A percentile compares a stretch with the other conserved stretches of the same genome.
phyloP scores from a whole-genome alignment of 805 yeast genomes.

The Schizosaccharomyces japonicus region DNA sequence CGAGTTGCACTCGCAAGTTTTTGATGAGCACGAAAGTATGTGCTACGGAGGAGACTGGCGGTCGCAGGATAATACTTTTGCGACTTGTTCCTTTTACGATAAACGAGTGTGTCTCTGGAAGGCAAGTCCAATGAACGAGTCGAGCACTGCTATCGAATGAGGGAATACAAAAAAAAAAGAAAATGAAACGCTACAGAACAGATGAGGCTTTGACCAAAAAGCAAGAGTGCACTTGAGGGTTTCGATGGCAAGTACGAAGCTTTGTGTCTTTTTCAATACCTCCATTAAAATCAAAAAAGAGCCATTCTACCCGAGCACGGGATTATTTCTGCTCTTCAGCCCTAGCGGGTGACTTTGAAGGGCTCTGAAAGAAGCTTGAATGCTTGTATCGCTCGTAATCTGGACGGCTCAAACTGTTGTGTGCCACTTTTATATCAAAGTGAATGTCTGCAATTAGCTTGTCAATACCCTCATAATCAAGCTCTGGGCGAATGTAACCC shows the following conservation, averaged over 20 bases:
- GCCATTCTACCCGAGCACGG: no score
- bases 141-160: no score
- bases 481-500: conserved; percentile 81
- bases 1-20: conserved; percentile 11
- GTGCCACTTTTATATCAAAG: conserved; percentile 50
- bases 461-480: conserved; percentile 56
- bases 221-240: no score
- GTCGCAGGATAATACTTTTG: conserved; percentile 24
- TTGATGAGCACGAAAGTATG: conserved; percentile 58
- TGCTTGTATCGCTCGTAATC: conserved; percentile 20
- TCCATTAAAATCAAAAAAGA: no score
- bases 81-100: conserved; percentile 85
- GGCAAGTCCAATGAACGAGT: no score
- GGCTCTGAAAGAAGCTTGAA: conserved; percentile 11
- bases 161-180: no score
- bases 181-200: no score
- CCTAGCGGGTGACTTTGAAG: no score
- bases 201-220: no score
- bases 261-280: no score
- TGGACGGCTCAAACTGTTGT: conserved; percentile 22
- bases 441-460: conserved; percentile 69
- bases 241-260: no score
- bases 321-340: no score
- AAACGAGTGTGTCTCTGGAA: conserved; percentile 56
- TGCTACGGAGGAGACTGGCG: conserved; percentile 91